Base-by-base conservation (phyloP, 306 rosid genomes). In the Arachis stenosperma region DNA sequence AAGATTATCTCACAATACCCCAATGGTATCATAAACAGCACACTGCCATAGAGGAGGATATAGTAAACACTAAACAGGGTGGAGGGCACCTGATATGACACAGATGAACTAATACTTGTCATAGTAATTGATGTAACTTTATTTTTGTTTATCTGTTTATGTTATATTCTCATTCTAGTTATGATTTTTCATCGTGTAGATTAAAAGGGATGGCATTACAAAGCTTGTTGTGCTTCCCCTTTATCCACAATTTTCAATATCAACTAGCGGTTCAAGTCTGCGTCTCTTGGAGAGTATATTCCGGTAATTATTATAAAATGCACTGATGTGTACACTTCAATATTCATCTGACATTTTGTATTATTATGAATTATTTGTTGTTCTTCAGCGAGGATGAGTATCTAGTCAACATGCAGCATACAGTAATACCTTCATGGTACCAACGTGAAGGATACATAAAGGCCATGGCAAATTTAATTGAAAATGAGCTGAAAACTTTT, bases 191-290 rank as follows among this genome's bases (percentile, higher is more conserved):
- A 12, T 33, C 53, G 74, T 73, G 81, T 56, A 93, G 98, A 93
- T 93, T 69, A 93, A 93, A 88, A 86, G 73, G 77, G 98, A 93
- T 82, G 88, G 91, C 70, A 93, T 90, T 67, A 83, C 91, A 44
- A 93, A 88, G 84, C 98, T 93, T 81, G 98, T 93, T n/a, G 98
- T 93, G 73, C 97, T 93, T 81, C 98, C 98, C 5, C 98, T 93
- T 86, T 93, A 93, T 87, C 98, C 98, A 40, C 98, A 93, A 86
- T 93, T 93, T 87, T 93, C 98, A 80, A 93, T 93, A 87, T 93
- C 98, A 46, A 93, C 98, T 52, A 93, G 98, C 42, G 98, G 98
- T 71, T 93, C 98, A 81, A 93, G 98, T 88, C 86, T 93, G 65
- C 93, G 98, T 69, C 93, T 93, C 72, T 71, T 93, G 93, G 98